These are phyloP conservation scores for Cyclostephanos invisitatus DNA, from an alignment of 108 stramenopile genomes.

Conservation along the genomic window DNA sequence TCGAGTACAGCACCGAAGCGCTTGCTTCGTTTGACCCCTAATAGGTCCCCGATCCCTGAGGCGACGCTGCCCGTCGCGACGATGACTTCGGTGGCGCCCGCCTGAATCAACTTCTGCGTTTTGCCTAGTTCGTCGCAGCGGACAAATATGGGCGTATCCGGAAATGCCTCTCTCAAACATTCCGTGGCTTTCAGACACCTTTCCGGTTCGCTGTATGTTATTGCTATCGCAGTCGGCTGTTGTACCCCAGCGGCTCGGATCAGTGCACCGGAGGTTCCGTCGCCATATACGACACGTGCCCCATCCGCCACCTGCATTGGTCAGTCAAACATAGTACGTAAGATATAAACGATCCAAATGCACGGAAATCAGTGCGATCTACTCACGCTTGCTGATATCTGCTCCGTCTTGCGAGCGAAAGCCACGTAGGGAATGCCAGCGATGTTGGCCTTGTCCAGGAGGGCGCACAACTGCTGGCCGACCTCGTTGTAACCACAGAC, in stretches of 20 bases:
- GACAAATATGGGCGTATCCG: slow-evolving; percentile 72
- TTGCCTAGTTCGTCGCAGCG: slow-evolving; percentile 35
- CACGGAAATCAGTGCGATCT: slow-evolving; percentile 6
- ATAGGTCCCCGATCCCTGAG: slow-evolving; percentile 34
- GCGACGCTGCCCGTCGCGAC: slow-evolving; percentile 46
- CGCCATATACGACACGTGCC: slow-evolving; percentile 69
- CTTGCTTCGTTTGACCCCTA: slow-evolving; percentile 34
- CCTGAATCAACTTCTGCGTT: slow-evolving; percentile 52
- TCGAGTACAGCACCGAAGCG: slow-evolving; percentile 34
- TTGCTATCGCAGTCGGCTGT: slow-evolving; percentile 58
- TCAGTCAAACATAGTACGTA: background rate
- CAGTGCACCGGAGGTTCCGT: slow-evolving; percentile 56
- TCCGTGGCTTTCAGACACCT: slow-evolving; percentile 58
- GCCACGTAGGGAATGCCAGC: slow-evolving; percentile 57
- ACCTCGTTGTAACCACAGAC: slow-evolving; percentile 63
- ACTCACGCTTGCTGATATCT: slow-evolving; percentile 53
- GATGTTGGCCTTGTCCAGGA: slow-evolving; percentile 42
- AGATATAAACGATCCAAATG: slow-evolving; percentile 11
- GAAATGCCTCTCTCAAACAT: slow-evolving; percentile 59
- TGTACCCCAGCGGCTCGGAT: slow-evolving; percentile 69
- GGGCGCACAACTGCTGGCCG: slow-evolving; percentile 45
- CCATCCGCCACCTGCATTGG: slow-evolving; percentile 28
- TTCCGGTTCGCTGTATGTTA: slow-evolving; percentile 49
- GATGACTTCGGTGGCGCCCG: slow-evolving; percentile 72
- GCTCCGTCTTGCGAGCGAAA: slow-evolving; percentile 58